Evolutionary conservation across 495 filamentous ascomycete genomes (phyloP).

Genomic region (Immersiella caudata): DNA sequence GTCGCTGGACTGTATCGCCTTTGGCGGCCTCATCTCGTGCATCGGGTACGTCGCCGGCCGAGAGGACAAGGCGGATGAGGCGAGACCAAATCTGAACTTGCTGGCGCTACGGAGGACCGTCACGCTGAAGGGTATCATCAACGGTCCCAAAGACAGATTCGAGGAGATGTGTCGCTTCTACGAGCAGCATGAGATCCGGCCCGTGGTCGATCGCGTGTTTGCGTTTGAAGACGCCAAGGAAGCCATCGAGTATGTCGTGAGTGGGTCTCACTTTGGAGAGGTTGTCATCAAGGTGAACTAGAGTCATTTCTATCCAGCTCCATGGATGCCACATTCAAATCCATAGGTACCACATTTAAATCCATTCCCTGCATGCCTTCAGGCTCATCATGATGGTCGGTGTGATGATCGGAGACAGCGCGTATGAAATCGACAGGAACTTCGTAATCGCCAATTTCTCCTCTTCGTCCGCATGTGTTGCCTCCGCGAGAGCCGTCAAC

Average conservation of each 20-base stretch:
- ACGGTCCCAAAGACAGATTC: background rate
- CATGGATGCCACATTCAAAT: background rate
- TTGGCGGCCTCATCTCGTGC: constrained; percentile 19
- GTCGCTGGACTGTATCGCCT: constrained; percentile 16
- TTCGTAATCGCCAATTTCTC: constrained; percentile 73
- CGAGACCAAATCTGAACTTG: constrained; percentile 43
- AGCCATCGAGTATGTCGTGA: constrained; percentile 1
- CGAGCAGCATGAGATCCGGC: background rate
- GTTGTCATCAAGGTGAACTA: constrained; percentile 12
- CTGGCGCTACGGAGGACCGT: constrained; percentile 43
- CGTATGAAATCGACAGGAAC: constrained; percentile 58
- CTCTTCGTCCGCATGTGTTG: constrained; percentile 56
- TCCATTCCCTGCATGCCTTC: constrained; percentile 17
- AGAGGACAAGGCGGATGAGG: constrained; percentile 43
- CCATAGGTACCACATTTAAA: constrained; percentile 1
- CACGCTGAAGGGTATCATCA: constrained; percentile 16
- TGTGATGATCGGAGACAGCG: constrained; percentile 11
- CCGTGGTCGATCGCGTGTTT: constrained; percentile 1
- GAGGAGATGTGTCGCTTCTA: constrained; percentile 10
- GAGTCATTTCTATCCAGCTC: no score
- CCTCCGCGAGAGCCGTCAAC: constrained; percentile 63
- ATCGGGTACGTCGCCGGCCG: constrained; percentile 21
- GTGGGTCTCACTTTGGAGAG: constrained; percentile 7
- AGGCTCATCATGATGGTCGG: constrained; percentile 17
- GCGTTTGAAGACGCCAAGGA: background rate